Conservation (phyloP, 106 monocot species). For the Dactylorhiza incarnata region DNA sequence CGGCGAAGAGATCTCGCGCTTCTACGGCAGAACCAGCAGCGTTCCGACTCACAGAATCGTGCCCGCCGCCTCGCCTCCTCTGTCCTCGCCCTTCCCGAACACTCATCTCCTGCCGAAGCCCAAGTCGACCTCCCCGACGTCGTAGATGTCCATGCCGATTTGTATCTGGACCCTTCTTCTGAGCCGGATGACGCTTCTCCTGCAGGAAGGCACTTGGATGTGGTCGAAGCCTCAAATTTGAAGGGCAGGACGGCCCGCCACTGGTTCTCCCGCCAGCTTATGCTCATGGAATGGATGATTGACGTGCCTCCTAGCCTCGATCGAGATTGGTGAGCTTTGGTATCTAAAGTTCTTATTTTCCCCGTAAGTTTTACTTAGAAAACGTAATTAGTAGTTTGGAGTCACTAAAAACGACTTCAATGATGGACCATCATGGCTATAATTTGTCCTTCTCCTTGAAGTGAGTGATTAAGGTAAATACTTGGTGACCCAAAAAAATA, state of each 20-base stretch:
- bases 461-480: too few relatives aligned
- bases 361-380: background rate
- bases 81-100: conserved; percentile 26
- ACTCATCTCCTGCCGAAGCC: background rate
- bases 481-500: too few relatives aligned
- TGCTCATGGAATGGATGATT: conserved; percentile 97
- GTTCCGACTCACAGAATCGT: conserved; percentile 79
- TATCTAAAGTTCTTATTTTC: background rate
- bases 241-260: conserved; percentile 58
- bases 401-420: too few relatives aligned
- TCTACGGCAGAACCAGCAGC: conserved; percentile 59
- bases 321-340: conserved; percentile 48
- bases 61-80: conserved; percentile 78
- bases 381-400: too few relatives aligned
- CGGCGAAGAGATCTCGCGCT: conserved; percentile 73
- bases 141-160: background rate
- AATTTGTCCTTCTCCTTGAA: too few relatives aligned
- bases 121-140: conserved; percentile 1
- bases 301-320: conserved; percentile 66
- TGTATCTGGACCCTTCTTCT: background rate
- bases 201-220: conserved; percentile 30
- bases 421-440: too few relatives aligned
- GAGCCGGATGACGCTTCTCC: conserved; percentile 6
- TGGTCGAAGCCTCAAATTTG: conserved; percentile 47
- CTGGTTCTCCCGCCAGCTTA: conserved; percentile 91